Evolutionary conservation across 805 yeast species (phyloP), one percentile per base, ranked within the genome.

Genomic region (Kregervanrija delftensis): DNA sequence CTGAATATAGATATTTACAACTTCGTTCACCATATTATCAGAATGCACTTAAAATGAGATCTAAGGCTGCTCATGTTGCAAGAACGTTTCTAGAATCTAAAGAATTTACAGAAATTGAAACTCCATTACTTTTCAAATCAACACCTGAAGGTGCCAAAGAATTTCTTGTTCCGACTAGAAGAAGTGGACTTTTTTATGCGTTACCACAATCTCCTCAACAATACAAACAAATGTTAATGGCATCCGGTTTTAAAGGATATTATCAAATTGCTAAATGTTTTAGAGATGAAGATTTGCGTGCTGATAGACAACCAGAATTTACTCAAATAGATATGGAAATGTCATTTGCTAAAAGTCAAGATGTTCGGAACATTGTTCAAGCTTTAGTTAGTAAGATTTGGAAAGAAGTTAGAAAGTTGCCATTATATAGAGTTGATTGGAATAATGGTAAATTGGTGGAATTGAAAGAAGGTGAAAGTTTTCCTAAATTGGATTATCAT

Each of bases 71-170:
- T 0, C 60, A 65, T 16, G 50, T 67, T 12, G 67, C 71, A 15
- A 61, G 78, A 28, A 35, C 49, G 0, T 60, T 59, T 2, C 57
- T 74, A 22, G 71, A 71, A 35, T 44, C 54, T 0, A 53, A 63
- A 14, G 65, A 65, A 1, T 93, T 93, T 61, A 75, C 76, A 0
- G 98, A 93, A 58, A 73, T 93, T 30, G 99, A 91, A 60, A 93
- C 99, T 0, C 99, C 99, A 1, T 61, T 91, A 6, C 66, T 93
- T 30, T 93, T 93, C 72, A 90, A 93, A 58, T 86, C 96, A 1
- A 93, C 99, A 0, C 99, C 99, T 0, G 99, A 93, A 63, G 99
- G 99, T 12, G 99, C 99, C 1, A 72, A 95, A 34, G 99, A 93
- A 64, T 93, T 91, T 60, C 64, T 93, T 40, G 97, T 93, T 0